Conservation (phyloP, 2,329 filamentous ascomycete genomes). For the Neopestalotiopsis rosae region DNA sequence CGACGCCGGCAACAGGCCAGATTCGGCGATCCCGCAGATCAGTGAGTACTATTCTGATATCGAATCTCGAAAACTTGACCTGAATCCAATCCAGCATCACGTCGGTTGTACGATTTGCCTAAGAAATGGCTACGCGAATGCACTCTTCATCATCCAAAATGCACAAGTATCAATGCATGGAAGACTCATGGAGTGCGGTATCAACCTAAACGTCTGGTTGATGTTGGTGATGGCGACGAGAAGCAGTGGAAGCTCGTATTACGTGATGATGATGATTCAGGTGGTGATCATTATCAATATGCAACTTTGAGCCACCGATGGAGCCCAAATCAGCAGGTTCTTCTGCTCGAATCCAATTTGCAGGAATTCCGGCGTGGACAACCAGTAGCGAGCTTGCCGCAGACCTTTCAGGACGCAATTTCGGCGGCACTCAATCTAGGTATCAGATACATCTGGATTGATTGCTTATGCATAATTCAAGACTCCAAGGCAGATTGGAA, state of each 20-base stretch:
- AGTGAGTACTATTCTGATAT: no score
- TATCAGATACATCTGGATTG: constrained; percentile 9
- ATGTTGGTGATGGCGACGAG: background rate
- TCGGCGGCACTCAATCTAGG: background rate
- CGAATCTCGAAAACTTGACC: no score
- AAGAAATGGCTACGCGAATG: constrained; percentile 12
- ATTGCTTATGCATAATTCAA: constrained; percentile 4
- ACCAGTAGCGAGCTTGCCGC: background rate
- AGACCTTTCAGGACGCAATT: background rate
- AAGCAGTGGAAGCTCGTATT: no score
- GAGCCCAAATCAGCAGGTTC: background rate
- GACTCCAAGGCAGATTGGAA: background rate
- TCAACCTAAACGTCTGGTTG: constrained; percentile 14
- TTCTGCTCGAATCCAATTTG: background rate
- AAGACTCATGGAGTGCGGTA: background rate
- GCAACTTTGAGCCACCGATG: constrained; percentile 19
- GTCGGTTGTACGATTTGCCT: background rate
- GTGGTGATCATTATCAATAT: background rate
- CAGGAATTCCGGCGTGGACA: background rate
- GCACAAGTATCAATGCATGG: background rate
- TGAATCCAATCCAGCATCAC: no score
- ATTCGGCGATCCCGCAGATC: no score
- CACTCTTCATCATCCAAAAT: background rate
- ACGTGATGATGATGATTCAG: background rate
- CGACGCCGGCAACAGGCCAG: no score